Evolutionary conservation across 371 early-diverging fungal genomes (phyloP).

Genomic region (Syncephalastrum racemosum): DNA sequence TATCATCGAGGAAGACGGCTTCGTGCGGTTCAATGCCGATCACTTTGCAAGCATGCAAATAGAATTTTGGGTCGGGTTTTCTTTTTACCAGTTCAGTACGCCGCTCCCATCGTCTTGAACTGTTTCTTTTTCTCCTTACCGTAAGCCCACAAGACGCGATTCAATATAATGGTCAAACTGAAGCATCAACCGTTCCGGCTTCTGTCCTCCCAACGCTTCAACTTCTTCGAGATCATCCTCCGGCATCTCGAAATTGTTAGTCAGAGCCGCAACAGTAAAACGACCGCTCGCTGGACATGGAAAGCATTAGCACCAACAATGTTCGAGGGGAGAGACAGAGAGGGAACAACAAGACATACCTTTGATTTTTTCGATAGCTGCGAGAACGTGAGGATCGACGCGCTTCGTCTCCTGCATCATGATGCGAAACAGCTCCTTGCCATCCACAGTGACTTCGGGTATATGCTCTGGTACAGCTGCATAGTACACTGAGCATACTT

Average conservation of each 20-base stretch:
- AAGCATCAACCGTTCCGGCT: constrained; percentile 18
- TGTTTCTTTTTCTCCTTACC: constrained; percentile 11
- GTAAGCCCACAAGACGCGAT: constrained; percentile 41
- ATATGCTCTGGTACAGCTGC: constrained; percentile 32
- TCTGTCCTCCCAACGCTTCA: constrained; percentile 36
- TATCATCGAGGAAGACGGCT: constrained; percentile 75
- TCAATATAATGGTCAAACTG: constrained; percentile 51
- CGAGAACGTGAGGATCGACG: constrained; percentile 53
- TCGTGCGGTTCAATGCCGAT: constrained; percentile 60
- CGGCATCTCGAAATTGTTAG: constrained; percentile 74
- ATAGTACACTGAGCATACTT: not conserved
- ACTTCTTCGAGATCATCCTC: constrained; percentile 40
- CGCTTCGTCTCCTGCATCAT: constrained; percentile 72
- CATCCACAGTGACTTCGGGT: constrained; percentile 56
- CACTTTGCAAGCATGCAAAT: constrained; percentile 58
- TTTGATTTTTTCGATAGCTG: constrained; percentile 57
- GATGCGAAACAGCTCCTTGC: constrained; percentile 59
- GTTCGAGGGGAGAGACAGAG: not conserved
- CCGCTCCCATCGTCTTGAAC: not conserved
- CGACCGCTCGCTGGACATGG: constrained; percentile 41
- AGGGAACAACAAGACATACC: constrained; percentile 16
- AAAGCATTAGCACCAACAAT: not conserved
- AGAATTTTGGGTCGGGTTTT: constrained; percentile 73
- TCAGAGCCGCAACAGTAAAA: constrained; percentile 71
- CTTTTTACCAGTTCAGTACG: constrained; percentile 19